Evolutionary conservation across 108 stramenopile genomes (phyloP).

Genomic region (Cyclotella baltica): DNA sequence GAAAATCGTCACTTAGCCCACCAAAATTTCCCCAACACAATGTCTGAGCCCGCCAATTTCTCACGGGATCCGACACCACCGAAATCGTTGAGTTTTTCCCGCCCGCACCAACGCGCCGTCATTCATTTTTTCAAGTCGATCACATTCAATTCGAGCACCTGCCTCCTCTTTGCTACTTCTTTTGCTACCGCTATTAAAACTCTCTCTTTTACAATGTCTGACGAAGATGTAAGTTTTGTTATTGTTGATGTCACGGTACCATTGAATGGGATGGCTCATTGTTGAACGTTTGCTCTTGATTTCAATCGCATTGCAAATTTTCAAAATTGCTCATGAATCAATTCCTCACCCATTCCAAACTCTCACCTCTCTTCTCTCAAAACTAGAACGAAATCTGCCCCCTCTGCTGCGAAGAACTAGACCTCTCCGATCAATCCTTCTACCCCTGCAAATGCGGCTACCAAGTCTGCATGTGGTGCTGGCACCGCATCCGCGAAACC

Average conservation of each 20-base stretch:
- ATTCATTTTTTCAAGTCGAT: too few species aligned
- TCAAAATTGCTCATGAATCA: too few species aligned
- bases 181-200: background rate
- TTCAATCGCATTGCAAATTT: background rate
- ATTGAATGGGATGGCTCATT: background rate
- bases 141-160: too few species aligned
- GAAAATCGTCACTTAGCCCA: too few species aligned
- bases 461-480: conserved; percentile 99
- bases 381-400: conserved; percentile 80
- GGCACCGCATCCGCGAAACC: conserved; percentile 97
- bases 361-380: background rate
- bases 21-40: too few species aligned
- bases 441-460: conserved; percentile 99
- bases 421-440: conserved; percentile 96
- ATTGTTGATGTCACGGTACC: background rate
- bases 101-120: too few species aligned
- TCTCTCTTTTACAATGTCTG: background rate
- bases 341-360: background rate
- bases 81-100: too few species aligned
- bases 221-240: background rate
- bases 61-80: too few species aligned
- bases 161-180: background rate
- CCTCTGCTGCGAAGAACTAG: conserved; percentile 97
- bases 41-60: too few species aligned
- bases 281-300: background rate